phyloP scores from a whole-genome alignment of 495 filamentous ascomycete species.

The Penicillium maclennaniae region DNA sequence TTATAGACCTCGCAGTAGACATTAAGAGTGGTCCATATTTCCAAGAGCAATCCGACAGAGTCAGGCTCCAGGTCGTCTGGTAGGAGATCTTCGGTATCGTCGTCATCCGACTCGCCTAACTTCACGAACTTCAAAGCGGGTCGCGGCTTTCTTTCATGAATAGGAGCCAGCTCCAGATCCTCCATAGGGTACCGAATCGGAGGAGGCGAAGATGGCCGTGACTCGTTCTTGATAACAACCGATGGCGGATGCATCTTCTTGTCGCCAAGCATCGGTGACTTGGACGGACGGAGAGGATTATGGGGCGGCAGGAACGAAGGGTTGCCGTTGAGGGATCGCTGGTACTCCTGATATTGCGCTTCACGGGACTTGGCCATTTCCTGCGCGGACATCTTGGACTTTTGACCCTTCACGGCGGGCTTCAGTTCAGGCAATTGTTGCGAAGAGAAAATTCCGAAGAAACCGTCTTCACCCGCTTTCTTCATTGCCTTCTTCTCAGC shows the following conservation, averaged over 20 bases:
- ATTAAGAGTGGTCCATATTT: conserved; percentile 94
- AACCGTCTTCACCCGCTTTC: conserved; percentile 55
- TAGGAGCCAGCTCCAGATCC: conserved; percentile 73
- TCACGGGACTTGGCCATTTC: conserved; percentile 44
- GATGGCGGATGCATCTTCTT: conserved; percentile 30
- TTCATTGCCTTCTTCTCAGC: conserved; percentile 75
- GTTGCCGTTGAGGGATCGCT: conserved; percentile 49
- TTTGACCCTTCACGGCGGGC: conserved; percentile 74
- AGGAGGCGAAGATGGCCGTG: conserved; percentile 63
- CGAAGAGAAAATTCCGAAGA: conserved; percentile 52
- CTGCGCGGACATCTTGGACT: conserved; percentile 53
- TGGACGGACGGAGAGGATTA: conserved; percentile 30
- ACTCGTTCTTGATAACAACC: conserved; percentile 36
- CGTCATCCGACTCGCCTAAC: conserved; percentile 47
- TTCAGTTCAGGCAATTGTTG: conserved; percentile 70
- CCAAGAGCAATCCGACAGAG: conserved; percentile 74
- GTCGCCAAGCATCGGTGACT: conserved; percentile 39
- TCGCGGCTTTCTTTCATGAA: conserved; percentile 54
- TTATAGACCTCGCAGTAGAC: conserved; percentile 92
- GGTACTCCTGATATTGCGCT: conserved; percentile 50
- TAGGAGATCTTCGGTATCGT: conserved; percentile 37
- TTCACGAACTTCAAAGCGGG: conserved; percentile 77
- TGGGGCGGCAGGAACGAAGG: conserved; percentile 41
- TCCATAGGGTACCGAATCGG: conserved; percentile 93
- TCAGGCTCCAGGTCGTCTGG: conserved; percentile 68